These are phyloP conservation scores for Dictyostelium intermedium DNA, from an alignment of 78 protist genomes.

Conservation along the genomic window DNA sequence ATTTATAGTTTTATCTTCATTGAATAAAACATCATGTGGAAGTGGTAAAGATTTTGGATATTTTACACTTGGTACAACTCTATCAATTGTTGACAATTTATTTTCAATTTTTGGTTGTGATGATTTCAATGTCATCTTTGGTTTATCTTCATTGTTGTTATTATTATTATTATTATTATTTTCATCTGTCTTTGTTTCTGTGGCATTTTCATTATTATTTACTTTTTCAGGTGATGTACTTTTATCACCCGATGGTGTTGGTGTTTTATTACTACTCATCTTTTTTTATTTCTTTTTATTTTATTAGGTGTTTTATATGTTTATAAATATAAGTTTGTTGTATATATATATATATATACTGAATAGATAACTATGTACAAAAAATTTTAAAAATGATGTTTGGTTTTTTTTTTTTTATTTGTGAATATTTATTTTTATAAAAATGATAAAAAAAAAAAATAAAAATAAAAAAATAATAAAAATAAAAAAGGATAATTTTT, in stretches of 20 bases:
- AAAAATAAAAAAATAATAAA: neutral
- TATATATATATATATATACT: neutral
- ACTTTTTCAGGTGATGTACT: neutral
- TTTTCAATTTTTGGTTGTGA: conserved; percentile 21
- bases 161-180: neutral
- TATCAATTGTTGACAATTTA: conserved; percentile 29
- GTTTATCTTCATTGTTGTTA: neutral
- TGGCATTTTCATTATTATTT: neutral
- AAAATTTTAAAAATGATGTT: neutral
- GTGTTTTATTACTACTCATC: neutral
- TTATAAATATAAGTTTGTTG: too few relatives aligned
- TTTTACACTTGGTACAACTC: conserved; percentile 69
- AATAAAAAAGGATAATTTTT: neutral
- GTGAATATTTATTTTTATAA: neutral
- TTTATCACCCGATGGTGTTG: neutral
- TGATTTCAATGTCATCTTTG: conserved; percentile 27
- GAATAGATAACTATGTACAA: neutral
- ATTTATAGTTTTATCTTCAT: conserved; percentile 56
- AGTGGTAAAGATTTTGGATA: conserved; percentile 62
- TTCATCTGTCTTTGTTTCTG: neutral
- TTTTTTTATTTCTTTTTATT: neutral
- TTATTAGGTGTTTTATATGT: neutral
- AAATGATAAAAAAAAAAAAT: neutral
- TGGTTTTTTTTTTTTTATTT: neutral
- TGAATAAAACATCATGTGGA: conserved; percentile 45